These are phyloP conservation scores for Paulownia fortunei DNA, from an alignment of 257 asterid species.

Conservation along the genomic window DNA sequence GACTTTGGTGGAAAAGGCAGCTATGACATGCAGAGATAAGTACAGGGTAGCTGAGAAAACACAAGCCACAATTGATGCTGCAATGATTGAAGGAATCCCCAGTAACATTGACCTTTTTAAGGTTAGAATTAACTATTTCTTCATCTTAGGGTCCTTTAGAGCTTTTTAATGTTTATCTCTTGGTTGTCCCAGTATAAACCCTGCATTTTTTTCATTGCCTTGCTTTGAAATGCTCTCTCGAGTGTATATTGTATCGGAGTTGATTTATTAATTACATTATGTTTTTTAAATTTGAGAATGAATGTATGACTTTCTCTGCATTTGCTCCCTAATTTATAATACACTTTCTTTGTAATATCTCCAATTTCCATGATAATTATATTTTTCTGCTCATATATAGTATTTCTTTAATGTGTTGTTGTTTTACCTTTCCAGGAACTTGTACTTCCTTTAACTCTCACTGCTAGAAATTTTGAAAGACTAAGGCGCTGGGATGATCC, in stretches of 20 bases:
- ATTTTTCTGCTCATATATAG: background rate
- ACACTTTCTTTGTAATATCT: background rate
- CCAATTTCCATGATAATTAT: background rate
- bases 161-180: background rate
- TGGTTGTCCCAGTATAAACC: background rate
- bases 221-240: background rate
- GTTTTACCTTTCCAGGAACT: slow-evolving; percentile 68
- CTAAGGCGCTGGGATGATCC: slow-evolving; percentile 96
- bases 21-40: slow-evolving; percentile 71
- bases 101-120: slow-evolving; percentile 95
- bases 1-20: slow-evolving; percentile 81
- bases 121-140: slow-evolving; percentile 48
- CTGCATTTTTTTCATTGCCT: background rate
- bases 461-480: slow-evolving; percentile 64
- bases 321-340: background rate
- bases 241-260: background rate
- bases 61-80: slow-evolving; percentile 95
- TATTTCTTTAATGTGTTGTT: background rate
- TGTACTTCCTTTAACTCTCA: slow-evolving; percentile 72
- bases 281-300: too few relatives aligned
- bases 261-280: too few relatives aligned
- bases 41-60: slow-evolving; percentile 81
- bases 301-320: background rate
- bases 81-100: slow-evolving; percentile 97
- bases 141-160: slow-evolving; percentile 5